Evolutionary conservation across 2,329 filamentous ascomycete genomes (phyloP).

Genomic region (Sordariomycetes sp.): DNA sequence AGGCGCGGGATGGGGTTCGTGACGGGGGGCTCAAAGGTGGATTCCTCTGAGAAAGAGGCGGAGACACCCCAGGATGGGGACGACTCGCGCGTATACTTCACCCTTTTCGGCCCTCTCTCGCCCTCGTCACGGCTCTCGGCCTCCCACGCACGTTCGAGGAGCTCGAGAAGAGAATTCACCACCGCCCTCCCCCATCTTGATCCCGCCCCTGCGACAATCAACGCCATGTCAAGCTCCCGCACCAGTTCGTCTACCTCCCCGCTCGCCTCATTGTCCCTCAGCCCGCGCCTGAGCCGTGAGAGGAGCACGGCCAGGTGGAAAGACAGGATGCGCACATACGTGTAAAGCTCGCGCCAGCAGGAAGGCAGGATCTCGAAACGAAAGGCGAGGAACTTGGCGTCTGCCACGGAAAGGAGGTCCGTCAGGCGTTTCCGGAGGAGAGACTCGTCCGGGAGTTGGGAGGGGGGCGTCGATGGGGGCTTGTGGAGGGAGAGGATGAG

Average conservation of each 20-base stretch:
- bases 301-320: constrained; percentile 28
- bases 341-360: constrained; percentile 62
- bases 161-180: constrained; percentile 6
- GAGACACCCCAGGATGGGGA: constrained; percentile 9
- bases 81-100: constrained; percentile 9
- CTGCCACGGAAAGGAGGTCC: constrained; percentile 48
- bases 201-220: constrained; percentile 43
- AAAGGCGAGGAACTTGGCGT: constrained; percentile 59
- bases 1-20: constrained; percentile 27
- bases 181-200: constrained; percentile 9
- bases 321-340: constrained; percentile 57
- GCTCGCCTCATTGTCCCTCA: constrained; percentile 8
- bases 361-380: constrained; percentile 54
- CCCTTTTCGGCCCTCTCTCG: constrained; percentile 5
- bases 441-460: constrained; percentile 5
- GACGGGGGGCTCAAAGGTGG: constrained; percentile 28
- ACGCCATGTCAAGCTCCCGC: constrained; percentile 58
- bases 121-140: neutral
- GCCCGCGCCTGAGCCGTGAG: neutral
- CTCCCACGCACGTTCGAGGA: constrained; percentile 6
- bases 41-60: constrained; percentile 4
- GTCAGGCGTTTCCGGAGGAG: constrained; percentile 30
- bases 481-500: constrained; percentile 13
- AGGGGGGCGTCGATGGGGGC: neutral
- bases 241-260: constrained; percentile 44